Evolutionary conservation across 352 stramenopile species (phyloP).

Genomic region (Pythium utonaiense): DNA sequence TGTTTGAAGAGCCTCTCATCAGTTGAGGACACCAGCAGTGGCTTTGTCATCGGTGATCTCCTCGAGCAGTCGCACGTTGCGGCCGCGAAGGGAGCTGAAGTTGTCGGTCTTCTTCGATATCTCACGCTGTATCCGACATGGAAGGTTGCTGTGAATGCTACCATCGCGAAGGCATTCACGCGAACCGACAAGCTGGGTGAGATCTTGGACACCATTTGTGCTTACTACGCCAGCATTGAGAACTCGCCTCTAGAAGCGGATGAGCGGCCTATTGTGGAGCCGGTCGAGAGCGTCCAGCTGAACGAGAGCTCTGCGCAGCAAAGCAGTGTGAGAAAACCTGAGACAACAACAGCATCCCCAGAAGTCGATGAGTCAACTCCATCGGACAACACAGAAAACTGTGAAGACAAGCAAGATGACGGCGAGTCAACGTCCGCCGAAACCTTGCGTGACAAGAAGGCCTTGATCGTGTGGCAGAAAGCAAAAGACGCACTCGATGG

Average conservation of each 20-base stretch:
- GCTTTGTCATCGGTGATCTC: constrained; percentile 26
- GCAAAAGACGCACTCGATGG: constrained; percentile 67
- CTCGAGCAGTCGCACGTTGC: constrained; percentile 55
- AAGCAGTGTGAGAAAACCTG: constrained; percentile 44
- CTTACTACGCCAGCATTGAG: constrained; percentile 60
- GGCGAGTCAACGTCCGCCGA: neutral
- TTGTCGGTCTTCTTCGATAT: constrained; percentile 63
- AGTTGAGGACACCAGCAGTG: constrained; percentile 24
- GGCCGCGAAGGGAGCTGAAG: constrained; percentile 57
- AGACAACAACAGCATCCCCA: constrained; percentile 42
- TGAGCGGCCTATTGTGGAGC: constrained; percentile 7
- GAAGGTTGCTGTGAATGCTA: constrained; percentile 75
- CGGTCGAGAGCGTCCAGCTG: constrained; percentile 16
- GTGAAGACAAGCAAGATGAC: constrained; percentile 18
- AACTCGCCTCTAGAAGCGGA: constrained; percentile 19
- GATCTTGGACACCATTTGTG: constrained; percentile 57
- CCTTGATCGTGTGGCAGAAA: constrained; percentile 65
- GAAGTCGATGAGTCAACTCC: constrained; percentile 51
- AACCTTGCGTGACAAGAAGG: constrained; percentile 56
- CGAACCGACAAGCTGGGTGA: constrained; percentile 48
- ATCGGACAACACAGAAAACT: constrained; percentile 14
- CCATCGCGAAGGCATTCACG: constrained; percentile 45
- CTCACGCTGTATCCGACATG: constrained; percentile 74
- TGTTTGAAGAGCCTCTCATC: constrained; percentile 54
- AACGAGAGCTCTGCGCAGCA: constrained; percentile 25